Base-by-base conservation (phyloP, 176 grass and related monocot species). In the Musa beccarii region DNA sequence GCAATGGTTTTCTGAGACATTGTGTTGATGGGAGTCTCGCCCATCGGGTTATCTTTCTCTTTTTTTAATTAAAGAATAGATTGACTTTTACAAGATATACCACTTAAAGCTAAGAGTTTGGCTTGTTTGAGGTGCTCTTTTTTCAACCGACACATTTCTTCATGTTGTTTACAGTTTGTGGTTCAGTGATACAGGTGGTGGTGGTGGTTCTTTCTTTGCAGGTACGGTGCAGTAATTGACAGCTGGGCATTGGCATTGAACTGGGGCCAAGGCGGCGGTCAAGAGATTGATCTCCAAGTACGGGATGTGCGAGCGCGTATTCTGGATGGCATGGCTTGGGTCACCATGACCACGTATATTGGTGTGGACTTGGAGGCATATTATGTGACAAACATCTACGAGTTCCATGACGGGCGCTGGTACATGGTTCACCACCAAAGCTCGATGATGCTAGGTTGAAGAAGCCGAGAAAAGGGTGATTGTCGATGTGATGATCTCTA, bases 361-460 rank as follows among this genome's bases (percentile, higher is more conserved):
- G 83, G 86, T 49, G 83, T 72, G 66, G 81, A 84, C 28, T 78
- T 84, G 9, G 85, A 81, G 29, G 51, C 82, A 4, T 86, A 89
- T 78, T 86, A 86, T 86, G 86, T 92, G 43, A 99, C 89, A 9
- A 99, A 99, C 53, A 67, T 89, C n/a, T 99, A 88, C 19, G 96
- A 99, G 88, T 77, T 85, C 74, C 79, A 77, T 50, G 79, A 86
- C 17, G 84, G 85, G 20, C 84, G 78, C 53, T 99, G 96, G 91
- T 89, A 86, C 66, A 89, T 99, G 83, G 91, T 99, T 85, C 89
- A 92, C 66, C 91, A 99, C 80, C 91, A 99, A 53, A 92, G 82
- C 69, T 99, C 91, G 0, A 53, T 66, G 9, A 86, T 94, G 78
- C 25, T 69, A 49, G 34, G 34, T 43, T 43, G 34, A 43, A 43